Percentiles rank a stretch among this genome's conserved stretches.
Evolutionary conservation across 352 stramenopile genomes (phyloP).

Genomic region (Nannochloropsis limnetica): DNA sequence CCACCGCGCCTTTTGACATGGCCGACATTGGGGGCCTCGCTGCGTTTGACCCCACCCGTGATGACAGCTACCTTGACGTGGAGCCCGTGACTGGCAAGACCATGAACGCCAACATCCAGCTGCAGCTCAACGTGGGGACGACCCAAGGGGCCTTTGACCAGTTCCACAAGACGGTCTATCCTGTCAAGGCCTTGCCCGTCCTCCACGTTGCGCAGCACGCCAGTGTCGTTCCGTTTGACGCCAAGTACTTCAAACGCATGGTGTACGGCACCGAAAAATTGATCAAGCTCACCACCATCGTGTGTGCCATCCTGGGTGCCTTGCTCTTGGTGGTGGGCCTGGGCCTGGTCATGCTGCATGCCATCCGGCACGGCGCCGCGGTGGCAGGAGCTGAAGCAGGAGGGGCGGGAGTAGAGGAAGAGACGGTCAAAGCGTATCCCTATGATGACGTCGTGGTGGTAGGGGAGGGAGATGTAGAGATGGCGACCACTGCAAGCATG

Average conservation of each 20-base stretch:
- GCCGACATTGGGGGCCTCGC: background rate
- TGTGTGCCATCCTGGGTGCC: background rate
- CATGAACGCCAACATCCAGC: constrained; percentile 31
- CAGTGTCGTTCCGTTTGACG: background rate
- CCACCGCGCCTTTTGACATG: background rate
- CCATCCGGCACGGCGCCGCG: background rate
- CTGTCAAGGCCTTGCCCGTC: constrained; percentile 24
- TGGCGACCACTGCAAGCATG: background rate
- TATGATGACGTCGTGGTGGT: background rate
- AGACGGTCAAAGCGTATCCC: background rate
- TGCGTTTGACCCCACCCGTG: constrained; percentile 2
- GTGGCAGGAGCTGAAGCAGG: background rate
- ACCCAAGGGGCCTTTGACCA: constrained; percentile 10
- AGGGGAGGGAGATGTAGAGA: constrained; percentile 23
- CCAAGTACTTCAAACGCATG: constrained; percentile 31
- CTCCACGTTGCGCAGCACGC: constrained; percentile 30
- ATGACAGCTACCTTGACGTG: constrained; percentile 23
- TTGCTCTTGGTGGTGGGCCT: constrained; percentile 22
- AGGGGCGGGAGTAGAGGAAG: background rate
- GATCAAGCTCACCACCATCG: constrained; percentile 31
- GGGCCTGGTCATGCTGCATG: background rate
- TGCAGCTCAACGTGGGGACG: constrained; percentile 3
- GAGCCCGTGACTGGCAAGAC: constrained; percentile 33
- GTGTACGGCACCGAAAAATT: constrained; percentile 16
- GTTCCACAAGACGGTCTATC: constrained; percentile 34